phyloP scores from a whole-genome alignment of 192 early-diverging fungal species.

The Geranomyces variabilis region DNA sequence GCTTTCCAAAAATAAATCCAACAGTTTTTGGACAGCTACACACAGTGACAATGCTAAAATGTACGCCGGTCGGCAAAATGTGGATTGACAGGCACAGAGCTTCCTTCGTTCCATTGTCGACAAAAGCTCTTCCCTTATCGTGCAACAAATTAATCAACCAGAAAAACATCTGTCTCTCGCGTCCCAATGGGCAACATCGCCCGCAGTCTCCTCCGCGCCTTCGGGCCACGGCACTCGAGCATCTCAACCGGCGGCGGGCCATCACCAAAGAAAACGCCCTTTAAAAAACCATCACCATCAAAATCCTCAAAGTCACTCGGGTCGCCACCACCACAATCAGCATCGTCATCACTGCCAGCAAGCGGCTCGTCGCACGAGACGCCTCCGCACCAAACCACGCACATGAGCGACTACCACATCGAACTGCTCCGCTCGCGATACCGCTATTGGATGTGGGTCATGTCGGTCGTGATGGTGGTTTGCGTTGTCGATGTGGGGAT shows the following conservation, averaged over 20 bases:
- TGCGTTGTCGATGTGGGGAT: slow-evolving; percentile 19
- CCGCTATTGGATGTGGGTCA: not conserved
- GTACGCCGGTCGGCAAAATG: no score
- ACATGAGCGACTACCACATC: slow-evolving; percentile 17
- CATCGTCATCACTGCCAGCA: not conserved
- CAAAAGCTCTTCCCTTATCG: no score
- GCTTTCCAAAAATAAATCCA: no score
- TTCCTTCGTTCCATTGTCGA: no score
- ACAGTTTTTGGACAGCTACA: no score
- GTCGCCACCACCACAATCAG: not conserved
- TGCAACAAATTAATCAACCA: no score
- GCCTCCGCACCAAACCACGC: not conserved
- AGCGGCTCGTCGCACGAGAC: no score
- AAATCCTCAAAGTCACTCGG: not conserved
- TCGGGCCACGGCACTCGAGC: slow-evolving; percentile 1
- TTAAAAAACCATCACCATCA: not conserved
- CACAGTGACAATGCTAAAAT: no score
- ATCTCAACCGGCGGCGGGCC: not conserved
- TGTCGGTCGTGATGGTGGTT: slow-evolving; percentile 9
- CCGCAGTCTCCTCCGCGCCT: slow-evolving; percentile 1
- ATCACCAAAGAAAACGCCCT: not conserved
- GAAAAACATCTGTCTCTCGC: no score
- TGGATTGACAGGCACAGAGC: no score
- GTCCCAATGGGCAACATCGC: not conserved
- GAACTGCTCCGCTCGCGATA: not conserved